A percentile compares a stretch with the other conserved stretches of the same genome.
phyloP scores from a whole-genome alignment of 164 flowering plant species.

The Liriodendron chinense region DNA sequence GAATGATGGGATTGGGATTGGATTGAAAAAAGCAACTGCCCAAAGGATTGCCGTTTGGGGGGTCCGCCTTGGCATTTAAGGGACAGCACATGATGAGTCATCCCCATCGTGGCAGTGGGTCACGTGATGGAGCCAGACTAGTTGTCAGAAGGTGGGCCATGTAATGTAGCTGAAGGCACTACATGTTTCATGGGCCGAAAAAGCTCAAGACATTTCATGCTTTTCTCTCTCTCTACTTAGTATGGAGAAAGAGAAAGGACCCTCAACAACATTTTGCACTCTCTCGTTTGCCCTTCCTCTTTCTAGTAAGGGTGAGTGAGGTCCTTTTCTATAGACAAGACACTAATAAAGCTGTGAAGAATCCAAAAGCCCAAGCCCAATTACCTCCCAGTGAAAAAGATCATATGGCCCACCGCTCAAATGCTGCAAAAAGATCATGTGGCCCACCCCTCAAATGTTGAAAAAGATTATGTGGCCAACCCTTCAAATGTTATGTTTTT shows the following conservation, averaged over 20 bases:
- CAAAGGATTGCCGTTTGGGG: no score
- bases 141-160: not conserved
- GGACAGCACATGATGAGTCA: not conserved
- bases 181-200: no score
- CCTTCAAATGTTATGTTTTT: no score
- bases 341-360: not conserved
- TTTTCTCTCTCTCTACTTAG: no score
- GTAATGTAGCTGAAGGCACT: not conserved
- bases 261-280: not conserved
- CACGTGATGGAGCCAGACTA: not conserved
- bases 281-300: not conserved
- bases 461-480: no score
- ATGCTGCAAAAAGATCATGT: no score
- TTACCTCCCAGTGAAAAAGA: not conserved
- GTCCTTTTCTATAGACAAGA: not conserved
- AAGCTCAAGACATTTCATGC: not conserved
- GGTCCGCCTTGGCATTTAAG: not conserved
- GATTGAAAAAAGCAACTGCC: no score
- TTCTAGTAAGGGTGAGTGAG: no score
- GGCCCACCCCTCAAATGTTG: no score
- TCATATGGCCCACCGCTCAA: no score
- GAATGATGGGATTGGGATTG: no score
- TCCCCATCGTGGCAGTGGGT: not conserved
- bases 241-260: not conserved
- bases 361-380: not conserved